Evolutionary conservation across 371 early-diverging fungal genomes (phyloP), one percentile per base, ranked within the genome.

Genomic region (Mucor saturninus): DNA sequence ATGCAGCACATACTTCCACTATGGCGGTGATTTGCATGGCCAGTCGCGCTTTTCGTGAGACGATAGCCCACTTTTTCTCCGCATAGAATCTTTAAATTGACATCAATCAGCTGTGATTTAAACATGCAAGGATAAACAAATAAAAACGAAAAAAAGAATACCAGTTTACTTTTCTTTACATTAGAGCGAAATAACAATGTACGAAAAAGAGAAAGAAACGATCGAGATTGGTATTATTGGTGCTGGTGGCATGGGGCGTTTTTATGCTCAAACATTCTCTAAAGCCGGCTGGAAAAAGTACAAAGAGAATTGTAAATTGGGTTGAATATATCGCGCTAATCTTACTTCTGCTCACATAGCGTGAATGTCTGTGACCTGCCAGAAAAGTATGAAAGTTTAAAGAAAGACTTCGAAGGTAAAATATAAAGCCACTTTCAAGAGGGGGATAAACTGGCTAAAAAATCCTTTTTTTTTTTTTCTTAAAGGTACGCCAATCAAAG

Each of bases 241-340:
- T 32, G 83, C 91, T 60, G 97, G 98, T 61, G 97, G 94, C 73
- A 98, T 98, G 97, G 98, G 97, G 29, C 83, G 88, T 38, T 88
- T 97, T 43, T 98, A 97, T 66, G 96, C 95, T 1, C 73, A 78
- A 21, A 72, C 79, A 38, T 84, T 97, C 38, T 67, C 78, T 15
- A 73, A 81, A 35, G 90, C 91, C 8, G 96, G 96, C 9, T 95
- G 91, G 90, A 89, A 89, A 69, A 79, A 82, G 91, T 88, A 75
- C 21, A 21, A 21, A 54, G 5, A 21, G 15, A 14, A 30, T 15
- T 29, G 50, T 15, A 21, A 11, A 45, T 10, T 40, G 13, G 37
- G 37, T 60, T 26, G 29, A 32, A 52, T 31, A 32, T 21, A 4
- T 50, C 7, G 14, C 50, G 10, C 50, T 10, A 6, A 26, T 30